Evolutionary conservation across 2,329 filamentous ascomycete species (phyloP), one percentile per base, ranked within the genome.

Genomic region (Ophiostoma piceae): DNA sequence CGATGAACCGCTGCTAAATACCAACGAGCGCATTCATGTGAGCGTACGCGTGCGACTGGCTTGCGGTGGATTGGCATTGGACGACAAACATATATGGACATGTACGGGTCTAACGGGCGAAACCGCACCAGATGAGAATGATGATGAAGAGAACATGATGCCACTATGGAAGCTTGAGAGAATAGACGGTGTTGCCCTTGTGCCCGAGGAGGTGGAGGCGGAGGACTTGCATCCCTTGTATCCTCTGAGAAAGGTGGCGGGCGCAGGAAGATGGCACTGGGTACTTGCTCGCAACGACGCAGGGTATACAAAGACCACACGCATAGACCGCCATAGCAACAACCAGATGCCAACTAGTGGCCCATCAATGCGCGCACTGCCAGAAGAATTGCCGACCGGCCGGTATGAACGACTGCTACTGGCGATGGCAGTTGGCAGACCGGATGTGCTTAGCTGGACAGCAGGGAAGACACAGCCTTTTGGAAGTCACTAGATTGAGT

Each of bases 1-100:
- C 0, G 71, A 74, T 12, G 74, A 79, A 68, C 78, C 78, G 6
- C 75, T 82, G 70, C 69, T 76, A 3, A 75, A 78, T 62, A 82
- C 80, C 0, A 75, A 76, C 69, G 80, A 82, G 74, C 74, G 79
- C 19, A 76, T 82, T 8, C 78, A 79, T 57, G 73, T 72, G 12
- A 73, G 72, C 12, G 77, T 77, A 32, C 71, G 77, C 11, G 74
- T 79, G 19, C 68, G 78, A 12, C 68, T 78, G 11, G 74, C 74
- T 0, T 76, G 76, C 22, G 72, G 69, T 1, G 77, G 77, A 0
- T 68, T 79, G 65, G 74, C 71, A 39, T 68, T 79, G 32, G 79
- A 81, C 69, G 80, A 82, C 57, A 72, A 72, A 5, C 75, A 74
- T 0, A n/a, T 68, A 14, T 79, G 76, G 76, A 66, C 68, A 11